phyloP scores from a whole-genome alignment of 768 basidiomycete genomes.

The Termitomyces sp. region DNA sequence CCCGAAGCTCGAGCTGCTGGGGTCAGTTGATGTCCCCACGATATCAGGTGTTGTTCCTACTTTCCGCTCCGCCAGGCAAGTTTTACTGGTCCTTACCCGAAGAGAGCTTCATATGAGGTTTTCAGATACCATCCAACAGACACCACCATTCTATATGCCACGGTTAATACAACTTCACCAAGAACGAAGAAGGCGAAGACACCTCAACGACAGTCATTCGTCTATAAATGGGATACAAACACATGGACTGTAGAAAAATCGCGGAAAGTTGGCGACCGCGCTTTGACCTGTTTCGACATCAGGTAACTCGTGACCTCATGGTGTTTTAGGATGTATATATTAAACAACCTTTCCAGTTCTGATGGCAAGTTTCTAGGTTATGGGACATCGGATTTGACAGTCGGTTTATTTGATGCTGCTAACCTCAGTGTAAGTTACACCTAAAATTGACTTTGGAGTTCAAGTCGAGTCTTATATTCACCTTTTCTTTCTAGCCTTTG shows the following conservation, averaged over 20 bases:
- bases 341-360: conserved; percentile 36
- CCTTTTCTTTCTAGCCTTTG: conserved; percentile 51
- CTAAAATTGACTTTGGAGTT: background rate
- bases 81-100: background rate
- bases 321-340: conserved; percentile 1
- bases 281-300: conserved; percentile 82
- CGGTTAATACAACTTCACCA: conserved; percentile 64
- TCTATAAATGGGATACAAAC: conserved; percentile 68
- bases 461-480: conserved; percentile 1
- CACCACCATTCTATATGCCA: conserved; percentile 54
- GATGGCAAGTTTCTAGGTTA: conserved; percentile 82
- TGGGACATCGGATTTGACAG: conserved; percentile 80
- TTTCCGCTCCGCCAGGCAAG: conserved; percentile 58
- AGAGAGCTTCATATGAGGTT: background rate
- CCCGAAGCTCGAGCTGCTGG: conserved; percentile 29
- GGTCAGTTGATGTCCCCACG: conserved; percentile 49
- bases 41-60: conserved; percentile 43
- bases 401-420: conserved; percentile 77
- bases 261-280: conserved; percentile 72
- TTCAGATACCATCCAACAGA: conserved; percentile 53
- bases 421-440: conserved; percentile 59
- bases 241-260: conserved; percentile 63
- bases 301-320: conserved; percentile 45
- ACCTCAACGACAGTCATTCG: conserved; percentile 51
- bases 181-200: conserved; percentile 50